Base-by-base conservation (phyloP, 768 basidiomycete species). In the Mrakia frigida region DNA sequence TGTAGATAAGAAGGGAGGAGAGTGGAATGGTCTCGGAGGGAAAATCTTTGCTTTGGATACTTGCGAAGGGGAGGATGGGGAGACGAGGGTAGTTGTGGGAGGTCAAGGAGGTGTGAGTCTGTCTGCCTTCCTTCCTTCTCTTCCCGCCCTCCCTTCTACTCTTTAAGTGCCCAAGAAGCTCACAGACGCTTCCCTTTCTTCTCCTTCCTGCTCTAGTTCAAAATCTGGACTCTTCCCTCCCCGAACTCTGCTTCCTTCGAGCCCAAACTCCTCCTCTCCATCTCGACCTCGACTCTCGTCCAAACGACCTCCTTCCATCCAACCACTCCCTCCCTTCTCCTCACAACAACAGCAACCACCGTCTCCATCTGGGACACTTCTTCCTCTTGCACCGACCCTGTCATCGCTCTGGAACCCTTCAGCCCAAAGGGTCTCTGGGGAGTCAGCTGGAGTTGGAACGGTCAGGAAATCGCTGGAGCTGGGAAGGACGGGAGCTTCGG, bases 251-350 rank as follows among this genome's bases (percentile, higher is more conserved):
- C 74, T 23, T 31, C 46, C 23, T 67, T 41, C 10, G 56, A 50
- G 59, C 68, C 76, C 9, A 41, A 25, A 16, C 71, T 67, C 37
- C 2, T 69, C 10, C 72, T 73, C 14, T 31, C 74, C 5, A 52
- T 74, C 43, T 28, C 76, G 2, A 25, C 77, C 3, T 16, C 33
- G 23, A 75, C 74, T 14, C 69, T 75, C 6, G 59, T 80, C 60
- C 75, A 77, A 43, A 52, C 60, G 11, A n/a, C 80, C 41, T n/a
- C 79, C 3, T 75, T 78, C 28, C 79, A 81, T 67, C 79, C 80
- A 6, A 79, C 79, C 23, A 75, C 79, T 0, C 71, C 76, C 9
- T 41, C 76, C 21, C 35, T 77, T 1, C 61, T 77, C 56, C 71
- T 77, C 37, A 28, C 43, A 25, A 56, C 37, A 23, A 72, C 61